Evolutionary conservation across 2,329 filamentous ascomycete genomes (phyloP).

Genomic region (Aspergillus tubingensis): DNA sequence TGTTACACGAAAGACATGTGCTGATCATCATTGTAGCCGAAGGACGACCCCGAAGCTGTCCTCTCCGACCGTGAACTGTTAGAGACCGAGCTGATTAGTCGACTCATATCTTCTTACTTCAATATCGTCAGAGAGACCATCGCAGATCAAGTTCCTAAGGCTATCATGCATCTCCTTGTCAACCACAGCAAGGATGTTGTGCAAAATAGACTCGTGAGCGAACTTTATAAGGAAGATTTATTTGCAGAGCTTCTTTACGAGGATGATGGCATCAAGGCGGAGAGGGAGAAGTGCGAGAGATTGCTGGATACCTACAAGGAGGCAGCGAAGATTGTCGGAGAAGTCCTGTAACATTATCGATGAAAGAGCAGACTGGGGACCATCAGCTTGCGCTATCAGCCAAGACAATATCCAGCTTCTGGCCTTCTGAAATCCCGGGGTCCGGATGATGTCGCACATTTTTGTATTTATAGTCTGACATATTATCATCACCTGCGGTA

Average conservation of each 20-base stretch:
- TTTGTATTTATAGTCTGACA: conserved; percentile 10
- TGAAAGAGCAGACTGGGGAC: not conserved
- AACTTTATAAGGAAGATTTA: conserved; percentile 87
- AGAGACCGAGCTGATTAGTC: conserved; percentile 95
- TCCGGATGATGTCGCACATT: not conserved
- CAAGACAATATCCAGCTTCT: not conserved
- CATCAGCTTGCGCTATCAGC: not conserved
- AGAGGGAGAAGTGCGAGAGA: conserved; percentile 98
- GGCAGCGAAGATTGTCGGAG: conserved; percentile 95
- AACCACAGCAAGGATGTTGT: conserved; percentile 98
- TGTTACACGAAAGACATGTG: conserved; percentile 5
- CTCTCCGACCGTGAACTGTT: conserved; percentile 94
- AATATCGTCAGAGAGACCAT: conserved; percentile 99
- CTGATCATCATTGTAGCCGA: conserved; percentile 29
- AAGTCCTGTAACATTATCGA: conserved; percentile 68
- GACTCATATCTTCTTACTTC: conserved; percentile 97
- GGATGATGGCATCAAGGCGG: conserved; percentile 94
- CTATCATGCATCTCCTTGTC: conserved; percentile 96
- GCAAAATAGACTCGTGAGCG: conserved; percentile 92
- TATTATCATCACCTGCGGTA: not conserved
- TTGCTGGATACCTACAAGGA: conserved; percentile 94
- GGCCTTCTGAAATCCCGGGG: not conserved
- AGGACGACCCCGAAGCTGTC: conserved; percentile 69
- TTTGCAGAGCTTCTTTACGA: conserved; percentile 96
- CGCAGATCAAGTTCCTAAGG: conserved; percentile 96